Percentiles rank a stretch among this genome's conserved stretches.
Conservation (phyloP, 805 yeast species). For the Ogataea allantospora region DNA sequence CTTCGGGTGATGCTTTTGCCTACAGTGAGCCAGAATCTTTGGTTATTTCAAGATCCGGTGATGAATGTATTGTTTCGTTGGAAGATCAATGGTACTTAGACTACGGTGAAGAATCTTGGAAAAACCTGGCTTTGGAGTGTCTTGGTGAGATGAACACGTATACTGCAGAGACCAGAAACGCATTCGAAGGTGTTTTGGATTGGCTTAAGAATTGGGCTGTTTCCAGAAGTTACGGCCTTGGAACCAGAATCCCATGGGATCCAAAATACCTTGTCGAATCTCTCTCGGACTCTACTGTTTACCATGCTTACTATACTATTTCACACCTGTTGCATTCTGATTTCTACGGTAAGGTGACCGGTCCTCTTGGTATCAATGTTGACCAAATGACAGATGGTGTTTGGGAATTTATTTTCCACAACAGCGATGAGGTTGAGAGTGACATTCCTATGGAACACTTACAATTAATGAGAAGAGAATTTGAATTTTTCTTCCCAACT, state of each 20-base stretch:
- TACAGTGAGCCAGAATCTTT: constrained; percentile 92
- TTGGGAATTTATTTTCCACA: constrained; percentile 84
- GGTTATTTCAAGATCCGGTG: constrained; percentile 94
- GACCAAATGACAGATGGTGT: constrained; percentile 91
- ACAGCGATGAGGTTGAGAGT: constrained; percentile 54
- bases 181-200: constrained; percentile 88
- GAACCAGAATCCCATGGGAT: constrained; percentile 97
- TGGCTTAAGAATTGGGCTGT: constrained; percentile 99
- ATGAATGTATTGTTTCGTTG: constrained; percentile 91
- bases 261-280: constrained; percentile 90
- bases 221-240: constrained; percentile 93
- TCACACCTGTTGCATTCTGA: constrained; percentile 83
- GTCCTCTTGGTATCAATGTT: constrained; percentile 70
- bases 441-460: constrained; percentile 68
- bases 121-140: constrained; percentile 74
- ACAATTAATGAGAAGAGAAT: constrained; percentile 81
- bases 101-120: constrained; percentile 95
- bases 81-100: constrained; percentile 99
- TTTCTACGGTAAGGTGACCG: constrained; percentile 73
- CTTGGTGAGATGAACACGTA: constrained; percentile 73
- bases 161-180: constrained; percentile 80
- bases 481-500: constrained; percentile 94
- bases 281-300: constrained; percentile 91
- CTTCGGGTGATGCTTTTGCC: constrained; percentile 74
- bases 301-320: constrained; percentile 93